These are phyloP conservation scores for Clarireedia homoeocarpa DNA, from an alignment of 2,329 filamentous ascomycete genomes.

Conservation along the genomic window DNA sequence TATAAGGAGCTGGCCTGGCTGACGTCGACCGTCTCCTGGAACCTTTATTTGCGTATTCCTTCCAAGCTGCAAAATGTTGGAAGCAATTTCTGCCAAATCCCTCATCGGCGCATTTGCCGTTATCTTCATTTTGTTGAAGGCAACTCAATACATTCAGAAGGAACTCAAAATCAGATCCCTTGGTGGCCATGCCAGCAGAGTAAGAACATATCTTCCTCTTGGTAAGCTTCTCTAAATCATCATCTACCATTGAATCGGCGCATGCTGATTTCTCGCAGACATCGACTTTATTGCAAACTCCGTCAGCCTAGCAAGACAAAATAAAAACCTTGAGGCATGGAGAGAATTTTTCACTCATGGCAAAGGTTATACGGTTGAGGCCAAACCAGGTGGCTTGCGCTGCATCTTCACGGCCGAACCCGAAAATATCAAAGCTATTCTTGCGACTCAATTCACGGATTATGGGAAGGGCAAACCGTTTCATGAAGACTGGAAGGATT, in stretches of 20 bases:
- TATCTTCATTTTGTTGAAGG: constrained; percentile 23
- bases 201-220: constrained; percentile 36
- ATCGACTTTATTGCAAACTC: constrained; percentile 48
- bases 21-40: no score
- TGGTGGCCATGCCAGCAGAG: constrained; percentile 34
- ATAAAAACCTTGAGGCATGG: constrained; percentile 57
- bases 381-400: constrained; percentile 21
- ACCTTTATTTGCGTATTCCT: neutral
- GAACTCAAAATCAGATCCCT: constrained; percentile 39
- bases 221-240: constrained; percentile 31
- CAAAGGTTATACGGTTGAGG: constrained; percentile 52
- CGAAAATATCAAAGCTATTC: constrained; percentile 83
- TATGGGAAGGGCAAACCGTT: constrained; percentile 77
- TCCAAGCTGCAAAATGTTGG: constrained; percentile 15
- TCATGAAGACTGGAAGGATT: constrained; percentile 66
- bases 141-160: constrained; percentile 33
- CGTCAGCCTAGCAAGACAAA: constrained; percentile 14
- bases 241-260: neutral
- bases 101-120: constrained; percentile 22
- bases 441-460: constrained; percentile 80
- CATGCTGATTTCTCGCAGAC: constrained; percentile 35
- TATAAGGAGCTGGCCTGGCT: no score
- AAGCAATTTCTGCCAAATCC: constrained; percentile 36
- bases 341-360: constrained; percentile 38
- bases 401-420: constrained; percentile 68